phyloP scores from a whole-genome alignment of 495 filamentous ascomycete species.

The Aspergillus nanangensis region DNA sequence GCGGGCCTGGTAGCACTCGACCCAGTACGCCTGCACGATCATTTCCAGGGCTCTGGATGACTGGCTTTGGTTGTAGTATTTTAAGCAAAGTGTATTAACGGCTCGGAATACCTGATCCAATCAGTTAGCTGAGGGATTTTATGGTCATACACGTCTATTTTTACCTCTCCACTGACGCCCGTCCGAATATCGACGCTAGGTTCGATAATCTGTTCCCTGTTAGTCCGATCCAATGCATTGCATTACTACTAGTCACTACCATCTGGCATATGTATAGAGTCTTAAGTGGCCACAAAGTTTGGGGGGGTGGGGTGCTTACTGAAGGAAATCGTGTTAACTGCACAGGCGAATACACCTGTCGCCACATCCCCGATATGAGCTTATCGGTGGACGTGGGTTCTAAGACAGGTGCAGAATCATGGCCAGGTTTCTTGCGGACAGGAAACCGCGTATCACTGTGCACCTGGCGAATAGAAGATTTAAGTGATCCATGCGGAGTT shows the following conservation, averaged over 20 bases:
- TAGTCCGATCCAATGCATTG: too few relatives aligned
- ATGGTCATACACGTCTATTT: neutral
- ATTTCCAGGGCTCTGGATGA: constrained; percentile 21
- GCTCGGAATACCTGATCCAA: constrained; percentile 13
- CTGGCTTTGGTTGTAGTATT: constrained; percentile 20
- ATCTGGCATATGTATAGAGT: too few relatives aligned
- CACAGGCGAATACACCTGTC: constrained; percentile 15
- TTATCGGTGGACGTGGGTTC: constrained; percentile 19
- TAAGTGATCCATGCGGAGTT: neutral
- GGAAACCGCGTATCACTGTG: constrained; percentile 21
- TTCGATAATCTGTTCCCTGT: constrained; percentile 9
- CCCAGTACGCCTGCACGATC: constrained; percentile 22
- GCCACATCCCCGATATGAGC: constrained; percentile 18
- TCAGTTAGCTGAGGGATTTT: too few relatives aligned
- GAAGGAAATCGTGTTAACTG: constrained; percentile 10
- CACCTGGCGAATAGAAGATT: constrained; percentile 13
- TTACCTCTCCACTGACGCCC: constrained; percentile 15
- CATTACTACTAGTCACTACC: too few relatives aligned
- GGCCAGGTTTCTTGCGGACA: constrained; percentile 13
- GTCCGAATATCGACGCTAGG: constrained; percentile 15
- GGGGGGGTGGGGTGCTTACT: too few relatives aligned
- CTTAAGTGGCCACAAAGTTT: too few relatives aligned
- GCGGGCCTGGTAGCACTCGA: constrained; percentile 17
- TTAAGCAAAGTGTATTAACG: constrained; percentile 15
- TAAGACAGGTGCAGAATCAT: constrained; percentile 7